Evolutionary conservation across 306 rosid species (phyloP).

Genomic region (Urtica urens): DNA sequence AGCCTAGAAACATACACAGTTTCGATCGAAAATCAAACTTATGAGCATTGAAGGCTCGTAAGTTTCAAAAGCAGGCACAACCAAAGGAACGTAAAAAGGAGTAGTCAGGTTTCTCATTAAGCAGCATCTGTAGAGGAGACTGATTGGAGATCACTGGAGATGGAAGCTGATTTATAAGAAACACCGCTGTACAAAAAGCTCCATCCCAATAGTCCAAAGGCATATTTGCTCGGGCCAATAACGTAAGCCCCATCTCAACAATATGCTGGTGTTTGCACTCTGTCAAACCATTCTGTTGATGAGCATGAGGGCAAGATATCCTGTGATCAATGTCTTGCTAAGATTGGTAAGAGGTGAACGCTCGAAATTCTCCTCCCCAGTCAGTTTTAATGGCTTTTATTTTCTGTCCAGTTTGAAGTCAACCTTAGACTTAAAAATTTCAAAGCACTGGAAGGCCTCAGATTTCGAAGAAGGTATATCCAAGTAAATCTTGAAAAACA

Average conservation of each 20-base stretch:
- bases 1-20: not conserved
- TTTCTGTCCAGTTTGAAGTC: not conserved
- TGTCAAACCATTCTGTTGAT: not conserved
- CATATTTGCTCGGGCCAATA: not conserved
- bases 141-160: not conserved
- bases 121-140: not conserved
- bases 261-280: not conserved
- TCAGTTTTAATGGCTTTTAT: not conserved
- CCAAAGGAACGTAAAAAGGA: not conserved
- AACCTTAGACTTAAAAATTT: not conserved
- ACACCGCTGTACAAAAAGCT: not conserved
- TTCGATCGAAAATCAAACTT: not conserved
- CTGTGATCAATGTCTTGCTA: not conserved
- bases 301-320: not conserved
- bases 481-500: not conserved
- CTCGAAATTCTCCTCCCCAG: not conserved
- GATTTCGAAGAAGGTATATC: not conserved
- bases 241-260: not conserved
- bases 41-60: not conserved
- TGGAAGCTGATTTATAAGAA: not conserved
- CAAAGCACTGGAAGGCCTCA: not conserved
- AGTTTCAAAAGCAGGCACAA: not conserved
- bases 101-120: not conserved
- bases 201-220: not conserved
- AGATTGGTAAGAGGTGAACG: not conserved